A percentile compares a stretch with the other conserved stretches of the same genome.
phyloP scores from a whole-genome alignment of 2,329 filamentous ascomycete species.

The Calonectria multiphialidica region DNA sequence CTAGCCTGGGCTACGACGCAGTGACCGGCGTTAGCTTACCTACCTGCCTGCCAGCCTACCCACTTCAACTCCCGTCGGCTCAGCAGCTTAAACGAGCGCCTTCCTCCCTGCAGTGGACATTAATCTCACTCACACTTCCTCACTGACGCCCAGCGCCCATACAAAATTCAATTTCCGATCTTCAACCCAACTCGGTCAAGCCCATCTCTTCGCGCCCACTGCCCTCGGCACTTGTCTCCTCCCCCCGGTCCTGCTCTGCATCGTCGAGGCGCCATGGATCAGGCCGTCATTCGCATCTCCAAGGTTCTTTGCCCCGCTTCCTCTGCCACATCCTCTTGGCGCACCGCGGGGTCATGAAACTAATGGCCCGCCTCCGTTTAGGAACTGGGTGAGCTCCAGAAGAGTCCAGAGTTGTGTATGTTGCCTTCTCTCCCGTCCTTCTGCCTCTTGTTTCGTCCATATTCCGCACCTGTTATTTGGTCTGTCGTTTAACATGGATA shows the following conservation, averaged over 20 bases:
- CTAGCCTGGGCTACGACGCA: background rate
- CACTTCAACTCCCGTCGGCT: slow-evolving; percentile 14
- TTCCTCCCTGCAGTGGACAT: slow-evolving; percentile 11
- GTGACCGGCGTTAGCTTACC: background rate
- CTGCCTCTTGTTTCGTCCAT: background rate
- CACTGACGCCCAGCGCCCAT: slow-evolving; percentile 19
- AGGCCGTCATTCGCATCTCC: slow-evolving; percentile 89
- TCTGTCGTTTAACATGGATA: slow-evolving; percentile 18
- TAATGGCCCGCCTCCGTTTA: slow-evolving; percentile 50
- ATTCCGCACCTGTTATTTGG: background rate
- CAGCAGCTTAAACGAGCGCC: slow-evolving; percentile 16
- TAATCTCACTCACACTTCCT: slow-evolving; percentile 6
- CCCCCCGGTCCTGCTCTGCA: slow-evolving; percentile 1
- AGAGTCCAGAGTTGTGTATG: slow-evolving; percentile 85
- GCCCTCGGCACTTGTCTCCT: background rate
- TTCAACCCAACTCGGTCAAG: slow-evolving; percentile 27
- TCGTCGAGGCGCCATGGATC: slow-evolving; percentile 64
- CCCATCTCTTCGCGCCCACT: slow-evolving; percentile 25
- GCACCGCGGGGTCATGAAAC: slow-evolving; percentile 27
- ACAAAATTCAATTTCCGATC: background rate
- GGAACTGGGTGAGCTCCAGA: slow-evolving; percentile 90
- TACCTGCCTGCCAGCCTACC: background rate
- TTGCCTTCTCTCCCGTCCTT: slow-evolving; percentile 34
- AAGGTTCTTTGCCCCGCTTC: slow-evolving; percentile 66
- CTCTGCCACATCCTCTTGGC: slow-evolving; percentile 27